A percentile compares a stretch with the other conserved stretches of the same genome.
Evolutionary conservation across 2,329 filamentous ascomycete genomes (phyloP).

Genomic region (Trichoderma koningii): DNA sequence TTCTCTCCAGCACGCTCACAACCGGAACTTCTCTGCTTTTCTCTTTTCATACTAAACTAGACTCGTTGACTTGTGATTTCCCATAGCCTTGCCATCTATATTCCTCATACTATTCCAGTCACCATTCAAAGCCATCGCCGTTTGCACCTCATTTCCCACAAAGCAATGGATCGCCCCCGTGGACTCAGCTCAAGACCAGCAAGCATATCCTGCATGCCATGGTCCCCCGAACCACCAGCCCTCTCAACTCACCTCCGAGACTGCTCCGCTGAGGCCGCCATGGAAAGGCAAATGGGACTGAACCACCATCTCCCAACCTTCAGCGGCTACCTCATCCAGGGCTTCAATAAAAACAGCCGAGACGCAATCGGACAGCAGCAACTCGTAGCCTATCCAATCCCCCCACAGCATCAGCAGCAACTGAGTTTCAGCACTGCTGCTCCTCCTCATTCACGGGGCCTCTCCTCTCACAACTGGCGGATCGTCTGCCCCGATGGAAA

Average conservation of each 20-base stretch:
- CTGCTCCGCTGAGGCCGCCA: conserved; percentile 20
- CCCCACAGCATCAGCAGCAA: conserved; percentile 10
- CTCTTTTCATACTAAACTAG: neutral
- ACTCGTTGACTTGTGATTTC: neutral
- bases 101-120: neutral
- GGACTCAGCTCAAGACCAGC: conserved; percentile 20
- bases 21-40: neutral
- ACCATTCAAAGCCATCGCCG: neutral
- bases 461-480: conserved; percentile 18
- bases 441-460: neutral
- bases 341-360: neutral
- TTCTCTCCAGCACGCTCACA: neutral
- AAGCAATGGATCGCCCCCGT: conserved; percentile 20
- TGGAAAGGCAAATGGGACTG: conserved; percentile 12
- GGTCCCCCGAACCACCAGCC: conserved; percentile 1
- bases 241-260: conserved; percentile 16
- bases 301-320: neutral
- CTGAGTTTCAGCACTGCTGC: neutral
- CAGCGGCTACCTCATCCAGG: neutral
- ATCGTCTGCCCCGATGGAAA: neutral
- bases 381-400: neutral
- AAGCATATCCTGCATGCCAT: conserved; percentile 17
- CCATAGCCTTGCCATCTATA: neutral
- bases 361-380: neutral
- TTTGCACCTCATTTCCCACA: neutral